Evolutionary conservation across 495 filamentous ascomycete species (phyloP).

Genomic region (Lasiosphaeria hispida): DNA sequence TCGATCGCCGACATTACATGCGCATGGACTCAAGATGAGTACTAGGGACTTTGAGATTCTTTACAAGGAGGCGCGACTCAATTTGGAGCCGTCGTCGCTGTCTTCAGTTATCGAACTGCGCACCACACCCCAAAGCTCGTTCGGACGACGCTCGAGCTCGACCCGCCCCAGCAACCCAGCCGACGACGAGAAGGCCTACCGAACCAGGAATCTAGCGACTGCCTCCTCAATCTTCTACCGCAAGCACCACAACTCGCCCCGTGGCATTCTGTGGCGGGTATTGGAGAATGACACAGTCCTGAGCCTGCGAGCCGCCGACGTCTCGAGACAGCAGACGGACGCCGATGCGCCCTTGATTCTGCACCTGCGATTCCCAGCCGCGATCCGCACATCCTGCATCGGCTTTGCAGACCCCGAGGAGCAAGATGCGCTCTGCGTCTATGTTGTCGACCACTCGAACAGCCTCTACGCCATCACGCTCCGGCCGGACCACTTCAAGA

Average conservation of each 20-base stretch:
- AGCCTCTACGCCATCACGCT: conserved; percentile 78
- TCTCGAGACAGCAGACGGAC: conserved; percentile 65
- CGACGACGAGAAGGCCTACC: conserved; percentile 74
- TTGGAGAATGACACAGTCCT: conserved; percentile 76
- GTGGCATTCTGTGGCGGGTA: conserved; percentile 86
- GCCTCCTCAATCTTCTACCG: conserved; percentile 84
- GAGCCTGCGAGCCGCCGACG: conserved; percentile 77
- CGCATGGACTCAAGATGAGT: conserved; percentile 45
- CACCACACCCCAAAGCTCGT: conserved; percentile 53
- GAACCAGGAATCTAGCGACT: conserved; percentile 66
- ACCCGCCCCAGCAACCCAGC: conserved; percentile 27
- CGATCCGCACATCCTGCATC: conserved; percentile 70
- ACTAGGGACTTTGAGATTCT: conserved; percentile 47
- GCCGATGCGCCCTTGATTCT: conserved; percentile 70
- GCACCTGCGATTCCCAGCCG: conserved; percentile 68
- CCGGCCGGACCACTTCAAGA: conserved; percentile 76
- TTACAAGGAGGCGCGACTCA: conserved; percentile 84
- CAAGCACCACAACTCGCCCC: conserved; percentile 67
- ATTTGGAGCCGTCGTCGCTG: conserved; percentile 69
- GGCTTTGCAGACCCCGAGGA: conserved; percentile 76
- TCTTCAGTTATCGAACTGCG: conserved; percentile 70
- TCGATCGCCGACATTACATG: conserved; percentile 24
- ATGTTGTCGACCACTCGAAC: conserved; percentile 72
- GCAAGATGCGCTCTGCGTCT: conserved; percentile 74
- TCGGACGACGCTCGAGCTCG: conserved; percentile 39